phyloP scores from a whole-genome alignment of 805 yeast species.

The Middelhovenomyces tepae region DNA sequence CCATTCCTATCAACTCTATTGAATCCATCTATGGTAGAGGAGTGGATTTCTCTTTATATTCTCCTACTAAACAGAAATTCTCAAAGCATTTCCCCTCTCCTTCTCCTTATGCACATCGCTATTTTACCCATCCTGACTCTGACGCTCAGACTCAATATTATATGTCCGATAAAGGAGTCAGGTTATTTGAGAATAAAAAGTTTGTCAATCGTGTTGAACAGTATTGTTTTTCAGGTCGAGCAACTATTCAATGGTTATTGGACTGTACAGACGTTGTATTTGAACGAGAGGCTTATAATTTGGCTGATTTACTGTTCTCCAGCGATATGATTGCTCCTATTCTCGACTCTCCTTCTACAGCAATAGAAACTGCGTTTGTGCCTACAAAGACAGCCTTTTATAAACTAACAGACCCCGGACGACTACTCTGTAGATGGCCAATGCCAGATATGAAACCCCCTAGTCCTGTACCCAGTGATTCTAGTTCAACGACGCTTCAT shows the following conservation, averaged over 20 bases:
- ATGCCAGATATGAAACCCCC: no score
- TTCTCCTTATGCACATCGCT: slow-evolving; percentile 61
- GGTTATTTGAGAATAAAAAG: slow-evolving; percentile 41
- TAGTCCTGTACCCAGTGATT: no score
- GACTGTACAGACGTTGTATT: no score
- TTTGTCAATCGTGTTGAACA: slow-evolving; percentile 19
- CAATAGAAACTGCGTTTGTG: not conserved
- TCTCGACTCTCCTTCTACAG: no score
- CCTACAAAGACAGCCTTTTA: slow-evolving; percentile 6
- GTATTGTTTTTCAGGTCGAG: not conserved
- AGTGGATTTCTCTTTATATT: slow-evolving; percentile 6
- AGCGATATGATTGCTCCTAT: no score
- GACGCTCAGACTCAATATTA: slow-evolving; percentile 76
- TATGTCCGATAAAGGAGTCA: slow-evolving; percentile 53
- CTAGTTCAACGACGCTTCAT: no score
- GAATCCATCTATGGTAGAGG: slow-evolving; percentile 9
- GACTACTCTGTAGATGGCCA: slow-evolving; percentile 8
- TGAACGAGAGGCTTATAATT: no score
- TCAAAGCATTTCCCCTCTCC: slow-evolving; percentile 1
- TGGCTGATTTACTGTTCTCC: no score
- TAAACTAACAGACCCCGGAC: slow-evolving; percentile 4
- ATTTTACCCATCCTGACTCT: slow-evolving; percentile 82
- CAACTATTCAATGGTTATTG: not conserved
- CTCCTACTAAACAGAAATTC: slow-evolving; percentile 5
- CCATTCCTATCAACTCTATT: slow-evolving; percentile 8